Evolutionary conservation across 163 green algal genomes (phyloP).

Genomic region (Smithsoniella earleae): DNA sequence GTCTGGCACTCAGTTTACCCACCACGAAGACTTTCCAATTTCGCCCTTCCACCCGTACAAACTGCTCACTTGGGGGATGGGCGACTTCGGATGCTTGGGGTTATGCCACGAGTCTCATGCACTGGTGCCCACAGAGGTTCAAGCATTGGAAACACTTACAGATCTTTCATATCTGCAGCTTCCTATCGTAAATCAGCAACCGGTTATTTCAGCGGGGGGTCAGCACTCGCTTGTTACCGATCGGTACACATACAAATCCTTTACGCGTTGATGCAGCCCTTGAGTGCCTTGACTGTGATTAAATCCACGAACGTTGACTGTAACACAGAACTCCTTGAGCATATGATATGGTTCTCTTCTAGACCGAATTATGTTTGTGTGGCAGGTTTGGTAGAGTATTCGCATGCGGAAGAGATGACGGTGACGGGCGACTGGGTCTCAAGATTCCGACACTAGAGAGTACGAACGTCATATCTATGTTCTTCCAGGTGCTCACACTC

Average conservation of each 20-base stretch:
- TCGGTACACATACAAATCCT: too few species aligned
- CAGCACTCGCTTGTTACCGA: not conserved
- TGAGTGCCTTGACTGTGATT: too few species aligned
- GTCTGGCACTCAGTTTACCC: too few species aligned
- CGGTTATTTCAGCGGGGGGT: not conserved
- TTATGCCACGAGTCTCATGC: not conserved
- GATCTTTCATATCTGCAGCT: not conserved
- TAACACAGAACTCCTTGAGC: too few species aligned
- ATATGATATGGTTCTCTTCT: too few species aligned
- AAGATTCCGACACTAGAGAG: slow-evolving; percentile 11
- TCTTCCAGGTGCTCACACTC: slow-evolving; percentile 5
- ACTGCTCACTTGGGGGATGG: slow-evolving; percentile 4
- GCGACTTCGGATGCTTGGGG: not conserved
- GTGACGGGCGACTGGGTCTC: not conserved
- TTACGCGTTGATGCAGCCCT: too few species aligned
- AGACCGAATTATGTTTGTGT: too few species aligned
- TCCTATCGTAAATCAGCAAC: not conserved
- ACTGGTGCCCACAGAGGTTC: not conserved
- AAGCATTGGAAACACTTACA: not conserved
- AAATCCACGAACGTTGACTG: too few species aligned
- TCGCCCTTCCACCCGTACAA: too few species aligned
- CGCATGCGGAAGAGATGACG: not conserved
- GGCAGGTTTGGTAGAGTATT: slow-evolving; percentile 11
- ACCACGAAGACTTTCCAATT: too few species aligned
- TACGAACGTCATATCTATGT: not conserved